A percentile compares a stretch with the other conserved stretches of the same genome.
Evolutionary conservation across 345 rosid genomes (phyloP).

Genomic region (Linum usitatissimum): DNA sequence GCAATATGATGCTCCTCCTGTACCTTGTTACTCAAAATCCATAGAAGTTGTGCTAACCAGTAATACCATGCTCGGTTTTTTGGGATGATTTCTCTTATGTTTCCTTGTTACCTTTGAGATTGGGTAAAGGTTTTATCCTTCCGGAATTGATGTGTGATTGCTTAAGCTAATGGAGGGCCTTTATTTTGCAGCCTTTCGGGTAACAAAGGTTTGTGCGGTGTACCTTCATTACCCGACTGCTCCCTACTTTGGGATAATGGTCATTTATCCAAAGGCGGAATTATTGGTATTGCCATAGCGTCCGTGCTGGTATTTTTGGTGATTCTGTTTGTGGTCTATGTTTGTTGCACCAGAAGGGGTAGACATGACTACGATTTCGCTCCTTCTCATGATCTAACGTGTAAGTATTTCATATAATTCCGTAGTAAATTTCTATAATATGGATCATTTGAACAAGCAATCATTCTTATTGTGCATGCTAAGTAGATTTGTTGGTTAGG

Average conservation of each 20-base stretch:
- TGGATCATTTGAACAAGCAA: neutral
- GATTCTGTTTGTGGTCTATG: conserved; percentile 36
- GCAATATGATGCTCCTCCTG: neutral
- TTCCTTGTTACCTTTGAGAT: neutral
- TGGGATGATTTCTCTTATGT: neutral
- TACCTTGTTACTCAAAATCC: neutral
- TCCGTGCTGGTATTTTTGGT: conserved; percentile 32
- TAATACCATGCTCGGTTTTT: neutral
- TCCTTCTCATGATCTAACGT: conserved; percentile 74
- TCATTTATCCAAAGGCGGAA: conserved; percentile 68
- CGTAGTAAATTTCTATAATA: conserved; percentile 1
- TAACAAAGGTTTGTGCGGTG: conserved; percentile 91
- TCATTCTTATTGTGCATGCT: neutral
- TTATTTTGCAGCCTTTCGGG: conserved; percentile 60
- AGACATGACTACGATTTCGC: conserved; percentile 84
- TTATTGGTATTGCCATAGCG: conserved; percentile 56
- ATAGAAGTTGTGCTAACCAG: neutral
- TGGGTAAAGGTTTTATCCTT: neutral
- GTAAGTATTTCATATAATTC: conserved; percentile 37
- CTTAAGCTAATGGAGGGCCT: neutral
- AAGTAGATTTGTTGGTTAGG: neutral
- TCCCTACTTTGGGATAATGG: conserved; percentile 83
- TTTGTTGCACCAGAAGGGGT: conserved; percentile 55
- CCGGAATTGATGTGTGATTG: neutral
- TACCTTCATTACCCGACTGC: conserved; percentile 60